Evolutionary conservation across 495 filamentous ascomycete species (phyloP).

Genomic region (Chaetomium fimeti): DNA sequence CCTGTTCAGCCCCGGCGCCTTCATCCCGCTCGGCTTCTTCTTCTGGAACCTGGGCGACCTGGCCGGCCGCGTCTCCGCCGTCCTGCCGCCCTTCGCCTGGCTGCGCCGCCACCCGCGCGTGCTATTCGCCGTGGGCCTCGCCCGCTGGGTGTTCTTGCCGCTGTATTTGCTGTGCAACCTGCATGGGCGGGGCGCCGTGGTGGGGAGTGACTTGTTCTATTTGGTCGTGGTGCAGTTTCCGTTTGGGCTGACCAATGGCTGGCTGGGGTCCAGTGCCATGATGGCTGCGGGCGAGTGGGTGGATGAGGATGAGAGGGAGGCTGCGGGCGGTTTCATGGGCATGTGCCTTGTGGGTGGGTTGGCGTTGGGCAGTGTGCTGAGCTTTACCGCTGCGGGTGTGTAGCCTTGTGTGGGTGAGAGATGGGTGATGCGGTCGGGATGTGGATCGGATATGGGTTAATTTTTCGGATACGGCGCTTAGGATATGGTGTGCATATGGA

Average conservation of each 20-base stretch:
- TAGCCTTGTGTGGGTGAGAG: constrained; percentile 21
- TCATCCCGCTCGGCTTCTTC: constrained; percentile 87
- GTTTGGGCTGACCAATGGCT: constrained; percentile 86
- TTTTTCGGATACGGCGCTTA: background rate
- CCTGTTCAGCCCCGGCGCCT: constrained; percentile 69
- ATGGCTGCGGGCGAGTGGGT: constrained; percentile 83
- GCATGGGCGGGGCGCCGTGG: constrained; percentile 61
- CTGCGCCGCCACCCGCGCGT: constrained; percentile 59
- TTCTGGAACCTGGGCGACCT: constrained; percentile 94
- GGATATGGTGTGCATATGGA: background rate
- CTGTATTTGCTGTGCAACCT: constrained; percentile 90
- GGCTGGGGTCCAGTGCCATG: constrained; percentile 80
- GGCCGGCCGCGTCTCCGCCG: constrained; percentile 66
- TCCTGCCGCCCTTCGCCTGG: constrained; percentile 52
- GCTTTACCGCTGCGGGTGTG: constrained; percentile 66
- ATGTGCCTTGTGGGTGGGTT: constrained; percentile 80
- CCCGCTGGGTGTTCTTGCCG: constrained; percentile 70
- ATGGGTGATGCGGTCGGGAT: background rate
- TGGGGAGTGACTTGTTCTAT: constrained; percentile 85
- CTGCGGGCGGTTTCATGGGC: constrained; percentile 92
- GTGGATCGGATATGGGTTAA: background rate
- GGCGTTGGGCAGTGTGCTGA: constrained; percentile 80
- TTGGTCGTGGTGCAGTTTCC: constrained; percentile 74
- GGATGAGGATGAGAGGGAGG: constrained; percentile 74
- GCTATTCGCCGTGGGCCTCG: constrained; percentile 63